phyloP scores from a whole-genome alignment of 139 green algal genomes.

The Dunaliella sp. region DNA sequence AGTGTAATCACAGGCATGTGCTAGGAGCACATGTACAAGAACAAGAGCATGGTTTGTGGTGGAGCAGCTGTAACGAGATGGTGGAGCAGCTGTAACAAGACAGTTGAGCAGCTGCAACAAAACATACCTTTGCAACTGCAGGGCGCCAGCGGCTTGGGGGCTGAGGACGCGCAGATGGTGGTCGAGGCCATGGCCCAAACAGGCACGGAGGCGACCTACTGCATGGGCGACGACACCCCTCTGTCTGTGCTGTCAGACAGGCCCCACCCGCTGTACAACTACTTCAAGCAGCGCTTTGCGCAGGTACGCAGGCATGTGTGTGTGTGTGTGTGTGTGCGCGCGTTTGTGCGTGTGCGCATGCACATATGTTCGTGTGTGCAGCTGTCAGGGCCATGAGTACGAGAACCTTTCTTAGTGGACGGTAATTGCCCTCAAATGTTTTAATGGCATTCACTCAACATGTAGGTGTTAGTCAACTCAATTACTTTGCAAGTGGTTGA shows the following conservation, averaged over 20 bases:
- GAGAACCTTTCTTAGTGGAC: too few species aligned
- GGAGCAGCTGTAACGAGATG: too few species aligned
- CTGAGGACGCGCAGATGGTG: slow-evolving; percentile 94
- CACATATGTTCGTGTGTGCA: background rate
- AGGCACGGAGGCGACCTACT: slow-evolving; percentile 96
- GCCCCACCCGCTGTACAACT: slow-evolving; percentile 93
- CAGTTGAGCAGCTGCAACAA: background rate
- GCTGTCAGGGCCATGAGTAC: too few species aligned
- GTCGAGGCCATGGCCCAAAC: slow-evolving; percentile 93
- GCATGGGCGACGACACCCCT: slow-evolving; percentile 99
- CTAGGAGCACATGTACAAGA: background rate
- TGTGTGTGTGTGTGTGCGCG: slow-evolving; percentile 16
- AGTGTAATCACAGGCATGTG: too few species aligned
- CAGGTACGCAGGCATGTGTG: slow-evolving; percentile 54
- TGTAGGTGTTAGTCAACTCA: too few species aligned
- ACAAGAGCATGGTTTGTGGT: too few species aligned
- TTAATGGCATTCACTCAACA: too few species aligned
- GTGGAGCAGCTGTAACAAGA: too few species aligned
- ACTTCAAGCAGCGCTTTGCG: slow-evolving; percentile 99
- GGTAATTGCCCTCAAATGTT: too few species aligned
- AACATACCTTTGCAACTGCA: background rate
- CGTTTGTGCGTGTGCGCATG: background rate
- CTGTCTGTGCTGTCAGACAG: slow-evolving; percentile 89
- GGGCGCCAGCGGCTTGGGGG: slow-evolving; percentile 61
- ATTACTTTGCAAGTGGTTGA: too few species aligned